Base-by-base conservation (phyloP, 352 stramenopile species). In the Phytophthora sp. region DNA sequence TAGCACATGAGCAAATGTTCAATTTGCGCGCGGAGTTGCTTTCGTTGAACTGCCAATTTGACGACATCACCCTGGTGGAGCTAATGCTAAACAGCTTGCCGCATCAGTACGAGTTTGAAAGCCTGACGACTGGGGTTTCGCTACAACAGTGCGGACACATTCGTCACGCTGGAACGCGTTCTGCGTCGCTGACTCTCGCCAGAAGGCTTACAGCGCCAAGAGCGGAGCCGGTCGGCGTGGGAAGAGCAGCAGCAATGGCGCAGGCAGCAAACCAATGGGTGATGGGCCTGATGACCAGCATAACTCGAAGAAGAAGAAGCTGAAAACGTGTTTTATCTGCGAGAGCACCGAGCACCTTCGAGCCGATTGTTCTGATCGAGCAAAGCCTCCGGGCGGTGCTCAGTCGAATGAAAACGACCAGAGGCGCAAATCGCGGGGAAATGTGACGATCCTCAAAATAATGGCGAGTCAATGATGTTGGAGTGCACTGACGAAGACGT, bases 1-100 rank as follows among this genome's bases (percentile, higher is more conserved):
- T 18, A n/a, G 15, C 33, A 66, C n/a, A 29, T 57, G 41, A 62
- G 47, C 18, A 50, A 45, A 67, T 72, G 29, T 68, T 64, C 18
- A 60, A 64, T 20, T 26, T 55, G 30, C 26, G 45, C 29, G 29
- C 39, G 21, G 57, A 72, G 59, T 39, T 68, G 36, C 3, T 31
- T 12, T 63, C 44, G 21, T 63, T 63, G 31, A 47, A 49, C 2
- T 55, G 49, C 13, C 27, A 35, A 16, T 49, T n/a, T 16, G 57
- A 57, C 21, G 33, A 57, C 27, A n/a, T 24, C 42, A 1, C 6
- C 18, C 3, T 64, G 44, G 27, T 64, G 11, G 45, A 52, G 45
- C 18, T 57, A 9, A 50, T 57, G n/a, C 7, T 45, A n/a, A 38
- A 41, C 18, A 46, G 39, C 13, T n/a, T 64, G 21, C 57, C 45